Evolutionary conservation across 1,284 basidiomycete species (phyloP).

Genomic region (Anthracocystis walkeri): DNA sequence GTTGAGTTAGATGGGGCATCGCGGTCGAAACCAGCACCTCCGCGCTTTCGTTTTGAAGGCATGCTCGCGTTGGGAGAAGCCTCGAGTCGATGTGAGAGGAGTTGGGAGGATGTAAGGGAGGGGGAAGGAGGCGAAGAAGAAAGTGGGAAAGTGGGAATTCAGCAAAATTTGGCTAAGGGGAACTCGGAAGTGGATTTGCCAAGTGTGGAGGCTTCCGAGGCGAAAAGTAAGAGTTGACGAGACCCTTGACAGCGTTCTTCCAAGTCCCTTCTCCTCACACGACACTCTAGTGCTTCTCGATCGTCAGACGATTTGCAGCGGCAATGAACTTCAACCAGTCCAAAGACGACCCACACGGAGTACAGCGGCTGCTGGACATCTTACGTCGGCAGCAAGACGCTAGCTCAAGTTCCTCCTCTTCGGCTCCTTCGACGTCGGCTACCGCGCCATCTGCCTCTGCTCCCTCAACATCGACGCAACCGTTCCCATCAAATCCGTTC

Average conservation of each 20-base stretch:
- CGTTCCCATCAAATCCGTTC: constrained; percentile 11
- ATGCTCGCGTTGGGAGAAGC: too few relatives aligned
- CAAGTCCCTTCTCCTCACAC: neutral
- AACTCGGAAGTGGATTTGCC: constrained; percentile 6
- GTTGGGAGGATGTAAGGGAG: neutral
- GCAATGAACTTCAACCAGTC: constrained; percentile 27
- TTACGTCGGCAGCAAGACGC: constrained; percentile 45
- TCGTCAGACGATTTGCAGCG: neutral
- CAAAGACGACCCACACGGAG: constrained; percentile 44
- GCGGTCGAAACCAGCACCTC: constrained; percentile 40
- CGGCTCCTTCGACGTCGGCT: constrained; percentile 1
- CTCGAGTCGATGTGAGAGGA: too few relatives aligned
- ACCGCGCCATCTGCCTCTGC: neutral
- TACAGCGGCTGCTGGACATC: constrained; percentile 36
- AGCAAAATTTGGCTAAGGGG: constrained; percentile 5
- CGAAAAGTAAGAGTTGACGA: neutral
- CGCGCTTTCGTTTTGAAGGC: constrained; percentile 50
- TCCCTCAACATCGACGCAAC: constrained; percentile 1
- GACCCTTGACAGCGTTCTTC: neutral
- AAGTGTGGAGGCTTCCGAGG: constrained; percentile 15
- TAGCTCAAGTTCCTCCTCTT: constrained; percentile 2
- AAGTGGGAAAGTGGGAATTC: neutral
- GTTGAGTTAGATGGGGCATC: constrained; percentile 17
- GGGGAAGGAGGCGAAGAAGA: constrained; percentile 3
- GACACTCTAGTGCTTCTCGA: neutral